Evolutionary conservation across 2,329 filamentous ascomycete species (phyloP).

Genomic region (Neocatenulostroma microsporum): DNA sequence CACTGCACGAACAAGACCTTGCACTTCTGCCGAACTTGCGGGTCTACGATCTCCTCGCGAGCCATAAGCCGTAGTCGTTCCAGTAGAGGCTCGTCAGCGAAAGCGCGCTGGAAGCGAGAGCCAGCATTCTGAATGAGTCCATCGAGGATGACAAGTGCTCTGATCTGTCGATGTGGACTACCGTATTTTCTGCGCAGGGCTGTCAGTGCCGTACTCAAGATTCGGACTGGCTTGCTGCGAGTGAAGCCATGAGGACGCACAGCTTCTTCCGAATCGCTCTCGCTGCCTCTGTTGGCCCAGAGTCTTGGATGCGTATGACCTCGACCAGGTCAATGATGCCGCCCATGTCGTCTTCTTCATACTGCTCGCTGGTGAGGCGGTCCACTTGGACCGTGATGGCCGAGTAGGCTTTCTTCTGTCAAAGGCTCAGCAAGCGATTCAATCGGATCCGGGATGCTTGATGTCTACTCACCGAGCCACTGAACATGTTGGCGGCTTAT

Average conservation of each 20-base stretch:
- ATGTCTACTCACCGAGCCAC: too few relatives aligned
- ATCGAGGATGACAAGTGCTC: slow-evolving; percentile 81
- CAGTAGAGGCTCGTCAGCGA: slow-evolving; percentile 83
- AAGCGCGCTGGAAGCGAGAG: slow-evolving; percentile 72
- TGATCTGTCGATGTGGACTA: slow-evolving; percentile 82
- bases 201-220: slow-evolving; percentile 2
- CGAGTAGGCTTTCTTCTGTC: slow-evolving; percentile 74
- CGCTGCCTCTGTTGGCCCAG: slow-evolving; percentile 81
- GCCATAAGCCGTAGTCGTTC: slow-evolving; percentile 85
- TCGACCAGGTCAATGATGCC: slow-evolving; percentile 93
- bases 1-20: slow-evolving; percentile 79
- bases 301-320: slow-evolving; percentile 79
- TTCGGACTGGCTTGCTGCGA: not conserved
- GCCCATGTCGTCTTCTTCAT: slow-evolving; percentile 82
- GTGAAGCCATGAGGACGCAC: slow-evolving; percentile 34
- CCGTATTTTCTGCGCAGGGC: slow-evolving; percentile 67
- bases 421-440: not conserved
- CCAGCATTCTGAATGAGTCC: slow-evolving; percentile 93
- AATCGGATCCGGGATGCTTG: too few relatives aligned
- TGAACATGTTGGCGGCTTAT: too few relatives aligned
- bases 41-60: slow-evolving; percentile 75
- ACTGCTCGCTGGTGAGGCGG: slow-evolving; percentile 78
- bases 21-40: slow-evolving; percentile 80
- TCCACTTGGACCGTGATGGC: slow-evolving; percentile 91
- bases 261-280: slow-evolving; percentile 94